Evolutionary conservation across 768 basidiomycete genomes (phyloP), one percentile per base, ranked within the genome.

Genomic region (Lenzites betulinus): DNA sequence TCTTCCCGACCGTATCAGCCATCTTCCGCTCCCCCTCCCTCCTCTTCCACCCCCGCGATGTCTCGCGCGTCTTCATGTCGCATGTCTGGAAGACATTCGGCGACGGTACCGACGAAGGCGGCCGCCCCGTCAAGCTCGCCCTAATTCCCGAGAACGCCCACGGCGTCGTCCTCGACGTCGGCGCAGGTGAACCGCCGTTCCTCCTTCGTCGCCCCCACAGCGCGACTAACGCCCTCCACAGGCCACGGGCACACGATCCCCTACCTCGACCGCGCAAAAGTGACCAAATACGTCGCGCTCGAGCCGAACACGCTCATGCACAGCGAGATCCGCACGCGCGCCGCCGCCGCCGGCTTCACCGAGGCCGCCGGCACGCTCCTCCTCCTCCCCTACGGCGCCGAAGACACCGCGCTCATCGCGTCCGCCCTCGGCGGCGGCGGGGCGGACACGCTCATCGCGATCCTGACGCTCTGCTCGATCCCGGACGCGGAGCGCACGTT

Each of bases 231-330:
- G n/a, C 41, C 28, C 5, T 26, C 30, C 35, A 26, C 36, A 89
- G 89, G 86, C 0, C 77, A 83, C 58, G 90, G 90, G 0, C 88
- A 89, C 66, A 83, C 81, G 0, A 73, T 80, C 13, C 76, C 76
- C 30, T 91, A 92, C 65, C 79, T 93, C 23, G 80, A 89, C 57
- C 75, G 69, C 30, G 60, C 66, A 1, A 75, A 73, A 28, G 85
- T 91, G 20, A 80, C 82, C 1, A 83, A 77, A 68, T 91, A 92
- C 64, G 75, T 91, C 49, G 90, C 89, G 1, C 70, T 92, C 6
- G 90, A 92, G 66, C 90, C 90, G 7, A 92, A 90, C 64, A 54
- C 63, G 5, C 71, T 75, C 54, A 89, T 90, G 88, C 88, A 91
- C 67, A 57, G 74, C 5, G 68, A 76, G 18, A 81, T 92, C 38